phyloP scores from a whole-genome alignment of 164 flowering plant species.

The Aristolochia fimbriata region DNA sequence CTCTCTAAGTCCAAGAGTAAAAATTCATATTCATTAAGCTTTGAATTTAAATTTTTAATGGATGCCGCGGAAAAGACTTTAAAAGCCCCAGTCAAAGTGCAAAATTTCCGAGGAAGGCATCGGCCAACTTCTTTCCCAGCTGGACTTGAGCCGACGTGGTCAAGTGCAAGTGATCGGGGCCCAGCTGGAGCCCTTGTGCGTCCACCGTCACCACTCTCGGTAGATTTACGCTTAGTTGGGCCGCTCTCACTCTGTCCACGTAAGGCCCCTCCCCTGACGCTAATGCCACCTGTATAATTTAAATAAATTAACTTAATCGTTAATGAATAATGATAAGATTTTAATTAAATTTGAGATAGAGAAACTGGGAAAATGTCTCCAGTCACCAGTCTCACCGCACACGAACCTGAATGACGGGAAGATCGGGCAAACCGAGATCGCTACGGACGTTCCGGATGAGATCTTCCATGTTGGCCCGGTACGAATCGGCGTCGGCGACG shows the following conservation, averaged over 20 bases:
- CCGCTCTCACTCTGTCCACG: conserved; percentile 56
- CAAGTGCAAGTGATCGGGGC: conserved; percentile 17
- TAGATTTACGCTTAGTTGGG: conserved; percentile 37
- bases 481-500: conserved; percentile 27
- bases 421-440: conserved; percentile 47
- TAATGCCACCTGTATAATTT: conserved; percentile 54
- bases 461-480: conserved; percentile 11
- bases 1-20: no score
- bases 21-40: no score
- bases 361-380: not conserved
- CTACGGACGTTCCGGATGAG: conserved; percentile 31
- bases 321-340: no score
- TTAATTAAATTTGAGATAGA: not conserved
- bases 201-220: conserved; percentile 48
- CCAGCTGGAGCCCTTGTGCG: conserved; percentile 39
- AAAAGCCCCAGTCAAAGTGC: no score
- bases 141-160: conserved; percentile 13
- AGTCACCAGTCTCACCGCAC: not conserved
- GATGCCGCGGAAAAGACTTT: no score
- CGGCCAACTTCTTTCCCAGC: conserved; percentile 17
- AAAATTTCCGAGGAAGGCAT: conserved; percentile 3
- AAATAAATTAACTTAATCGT: not conserved
- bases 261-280: conserved; percentile 51
- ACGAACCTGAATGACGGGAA: conserved; percentile 65
- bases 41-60: no score